Conservation (phyloP, 2,329 filamentous ascomycete genomes). For the Pseudogymnoascus destructans region DNA sequence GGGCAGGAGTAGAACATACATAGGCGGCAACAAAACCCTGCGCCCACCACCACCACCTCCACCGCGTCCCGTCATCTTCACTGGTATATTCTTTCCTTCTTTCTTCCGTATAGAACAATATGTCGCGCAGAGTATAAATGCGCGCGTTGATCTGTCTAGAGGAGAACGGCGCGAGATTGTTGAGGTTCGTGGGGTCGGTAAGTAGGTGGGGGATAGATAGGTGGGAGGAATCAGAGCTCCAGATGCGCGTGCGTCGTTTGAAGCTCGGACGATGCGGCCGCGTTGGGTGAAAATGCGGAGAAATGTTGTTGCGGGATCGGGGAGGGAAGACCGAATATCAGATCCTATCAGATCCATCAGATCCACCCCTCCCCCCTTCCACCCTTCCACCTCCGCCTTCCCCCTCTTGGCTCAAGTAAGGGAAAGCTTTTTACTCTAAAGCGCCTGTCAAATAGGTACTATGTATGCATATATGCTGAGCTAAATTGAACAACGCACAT, state of each 20-base stretch:
- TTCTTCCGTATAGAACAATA: background rate
- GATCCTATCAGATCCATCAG: too few species aligned
- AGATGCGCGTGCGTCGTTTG: background rate
- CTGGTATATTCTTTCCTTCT: background rate
- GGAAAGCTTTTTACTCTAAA: background rate
- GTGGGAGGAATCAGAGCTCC: conserved; percentile 1
- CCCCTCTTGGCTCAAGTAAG: background rate
- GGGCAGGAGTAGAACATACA: conserved; percentile 23
- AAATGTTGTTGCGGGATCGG: background rate
- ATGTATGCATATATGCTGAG: background rate
- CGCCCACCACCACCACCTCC: conserved; percentile 31
- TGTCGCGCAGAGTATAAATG: background rate
- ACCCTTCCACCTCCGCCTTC: background rate
- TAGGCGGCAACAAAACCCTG: conserved; percentile 61
- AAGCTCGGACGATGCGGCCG: background rate
- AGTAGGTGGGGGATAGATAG: background rate
- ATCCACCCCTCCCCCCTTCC: conserved; percentile 1
- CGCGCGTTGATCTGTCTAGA: background rate
- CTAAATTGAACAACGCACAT: background rate
- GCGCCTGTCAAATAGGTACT: background rate
- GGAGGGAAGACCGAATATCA: background rate
- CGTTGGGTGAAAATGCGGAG: background rate
- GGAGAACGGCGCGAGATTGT: background rate
- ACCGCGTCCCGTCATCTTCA: conserved; percentile 26
- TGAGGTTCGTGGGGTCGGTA: background rate